Evolutionary conservation across 257 asterid species (phyloP).

Genomic region (Apocynum venetum): DNA sequence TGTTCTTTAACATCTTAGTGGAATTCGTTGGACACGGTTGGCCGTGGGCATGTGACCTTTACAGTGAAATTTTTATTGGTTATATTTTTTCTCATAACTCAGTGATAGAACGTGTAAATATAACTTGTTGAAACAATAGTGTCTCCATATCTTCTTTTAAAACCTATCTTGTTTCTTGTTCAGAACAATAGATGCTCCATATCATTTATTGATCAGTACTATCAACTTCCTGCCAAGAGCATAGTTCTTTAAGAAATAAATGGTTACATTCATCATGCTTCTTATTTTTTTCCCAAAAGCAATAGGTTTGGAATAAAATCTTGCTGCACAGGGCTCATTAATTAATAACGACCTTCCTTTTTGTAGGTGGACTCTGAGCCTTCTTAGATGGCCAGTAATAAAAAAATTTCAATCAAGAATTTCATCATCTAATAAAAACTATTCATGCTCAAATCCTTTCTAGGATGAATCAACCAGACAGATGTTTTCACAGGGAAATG

Average conservation of each 20-base stretch:
- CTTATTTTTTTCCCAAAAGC: background rate
- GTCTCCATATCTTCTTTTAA: background rate
- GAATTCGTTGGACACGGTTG: background rate
- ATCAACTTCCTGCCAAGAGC: background rate
- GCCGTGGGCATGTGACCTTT: background rate
- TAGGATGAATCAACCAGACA: background rate
- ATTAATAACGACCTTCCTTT: background rate
- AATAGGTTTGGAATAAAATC: background rate
- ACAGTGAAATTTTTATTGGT: too few species aligned
- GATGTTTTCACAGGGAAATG: too few species aligned
- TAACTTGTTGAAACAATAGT: too few species aligned
- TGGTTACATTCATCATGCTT: background rate
- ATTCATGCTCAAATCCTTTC: background rate
- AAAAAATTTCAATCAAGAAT: background rate
- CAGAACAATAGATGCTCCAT: background rate
- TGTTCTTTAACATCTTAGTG: background rate
- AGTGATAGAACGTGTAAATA: too few species aligned
- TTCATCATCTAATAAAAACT: background rate
- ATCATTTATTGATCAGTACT: background rate
- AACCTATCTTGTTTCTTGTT: background rate
- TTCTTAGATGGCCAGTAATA: background rate
- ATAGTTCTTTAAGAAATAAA: background rate
- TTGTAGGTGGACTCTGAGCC: background rate
- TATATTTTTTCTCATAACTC: too few species aligned
- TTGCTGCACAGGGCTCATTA: background rate